Evolutionary conservation across 163 green algal genomes (phyloP).

Genomic region (Smithsoniella earleae): DNA sequence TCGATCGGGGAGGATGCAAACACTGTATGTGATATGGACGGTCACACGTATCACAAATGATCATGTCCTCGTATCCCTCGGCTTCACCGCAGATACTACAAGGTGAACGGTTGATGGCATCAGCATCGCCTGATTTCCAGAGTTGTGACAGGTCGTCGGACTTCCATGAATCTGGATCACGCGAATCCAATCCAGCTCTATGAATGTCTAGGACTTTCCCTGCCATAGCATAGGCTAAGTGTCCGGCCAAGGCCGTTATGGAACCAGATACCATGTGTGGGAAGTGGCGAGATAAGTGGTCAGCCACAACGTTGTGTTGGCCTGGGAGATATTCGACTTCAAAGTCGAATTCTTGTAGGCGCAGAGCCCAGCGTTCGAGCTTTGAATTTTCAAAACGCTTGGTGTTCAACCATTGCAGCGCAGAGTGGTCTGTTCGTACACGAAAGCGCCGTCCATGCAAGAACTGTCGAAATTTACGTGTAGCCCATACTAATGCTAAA

Average conservation of each 20-base stretch:
- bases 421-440: constrained; percentile 32
- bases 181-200: not conserved
- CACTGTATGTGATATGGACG: constrained; percentile 1
- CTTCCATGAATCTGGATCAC: not conserved
- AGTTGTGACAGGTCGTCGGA: not conserved
- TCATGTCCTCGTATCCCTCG: not conserved
- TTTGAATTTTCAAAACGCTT: constrained; percentile 34
- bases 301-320: constrained; percentile 34
- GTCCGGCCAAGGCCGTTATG: not conserved
- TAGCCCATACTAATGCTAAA: constrained; percentile 35
- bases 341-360: constrained; percentile 36
- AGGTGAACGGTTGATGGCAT: not conserved
- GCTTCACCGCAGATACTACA: not conserved
- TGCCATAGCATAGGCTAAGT: constrained; percentile 3
- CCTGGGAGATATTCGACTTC: constrained; percentile 34
- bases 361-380: constrained; percentile 35
- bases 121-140: not conserved
- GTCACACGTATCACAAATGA: not conserved
- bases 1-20: not conserved
- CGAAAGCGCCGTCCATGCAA: constrained; percentile 29
- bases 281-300: constrained; percentile 32
- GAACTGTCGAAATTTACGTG: constrained; percentile 35
- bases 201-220: not conserved
- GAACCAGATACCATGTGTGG: not conserved
- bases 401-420: constrained; percentile 32